Evolutionary conservation across 306 rosid species (phyloP).

Genomic region (Glycine latifolia): DNA sequence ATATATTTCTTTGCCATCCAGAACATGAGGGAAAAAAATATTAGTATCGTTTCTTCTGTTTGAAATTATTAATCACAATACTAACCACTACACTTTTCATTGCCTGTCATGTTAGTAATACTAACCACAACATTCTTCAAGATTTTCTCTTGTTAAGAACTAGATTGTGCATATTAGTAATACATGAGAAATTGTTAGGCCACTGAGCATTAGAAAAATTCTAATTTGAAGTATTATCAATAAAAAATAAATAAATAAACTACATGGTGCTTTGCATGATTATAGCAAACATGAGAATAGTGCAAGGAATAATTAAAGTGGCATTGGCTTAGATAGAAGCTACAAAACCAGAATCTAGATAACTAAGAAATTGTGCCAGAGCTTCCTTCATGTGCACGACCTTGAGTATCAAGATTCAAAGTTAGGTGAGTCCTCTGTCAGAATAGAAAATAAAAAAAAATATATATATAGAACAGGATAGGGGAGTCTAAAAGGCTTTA

Average conservation of each 20-base stretch:
- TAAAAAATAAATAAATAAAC: not conserved
- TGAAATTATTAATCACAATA: not conserved
- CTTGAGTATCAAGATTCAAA: conserved; percentile 44
- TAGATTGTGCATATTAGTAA: not conserved
- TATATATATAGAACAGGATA: not conserved
- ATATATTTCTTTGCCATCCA: conserved; percentile 26
- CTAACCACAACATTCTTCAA: not conserved
- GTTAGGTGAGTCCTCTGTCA: conserved; percentile 42
- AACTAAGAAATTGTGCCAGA: conserved; percentile 31
- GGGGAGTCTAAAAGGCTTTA: conserved; percentile 28
- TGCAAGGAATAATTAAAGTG: conserved; percentile 11
- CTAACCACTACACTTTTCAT: not conserved
- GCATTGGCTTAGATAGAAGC: conserved; percentile 3
- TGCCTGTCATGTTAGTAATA: too few species aligned
- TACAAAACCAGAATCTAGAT: conserved; percentile 8
- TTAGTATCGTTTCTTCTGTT: not conserved
- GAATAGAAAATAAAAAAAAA: not conserved
- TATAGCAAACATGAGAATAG: not conserved
- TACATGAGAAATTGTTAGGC: not conserved
- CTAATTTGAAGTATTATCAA: not conserved
- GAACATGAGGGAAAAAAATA: not conserved
- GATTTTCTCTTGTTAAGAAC: conserved; percentile 7
- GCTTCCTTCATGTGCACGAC: conserved; percentile 37
- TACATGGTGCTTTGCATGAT: not conserved
- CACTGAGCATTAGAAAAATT: not conserved